phyloP scores from a whole-genome alignment of 495 filamentous ascomycete genomes.

The Xylaria telfairii region DNA sequence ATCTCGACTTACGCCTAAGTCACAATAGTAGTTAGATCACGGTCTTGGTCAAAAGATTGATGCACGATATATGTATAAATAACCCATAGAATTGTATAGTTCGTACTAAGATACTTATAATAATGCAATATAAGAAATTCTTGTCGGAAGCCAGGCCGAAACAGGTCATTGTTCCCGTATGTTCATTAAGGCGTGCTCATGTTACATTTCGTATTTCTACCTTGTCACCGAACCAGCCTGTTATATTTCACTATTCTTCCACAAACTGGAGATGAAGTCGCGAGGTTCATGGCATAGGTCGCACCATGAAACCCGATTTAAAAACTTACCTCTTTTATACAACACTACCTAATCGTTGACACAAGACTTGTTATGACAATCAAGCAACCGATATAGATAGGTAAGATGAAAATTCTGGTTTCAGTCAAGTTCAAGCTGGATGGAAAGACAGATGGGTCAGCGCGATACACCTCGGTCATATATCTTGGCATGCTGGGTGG shows the following conservation, averaged over 20 bases:
- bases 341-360: background rate
- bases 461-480: background rate
- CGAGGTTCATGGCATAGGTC: background rate
- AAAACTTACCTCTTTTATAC: too few species aligned
- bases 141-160: too few species aligned
- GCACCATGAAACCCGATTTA: too few species aligned
- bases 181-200: background rate
- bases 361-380: background rate
- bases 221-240: background rate
- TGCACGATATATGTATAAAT: background rate
- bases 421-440: background rate
- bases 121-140: background rate
- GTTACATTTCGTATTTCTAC: background rate
- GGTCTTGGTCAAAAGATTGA: background rate
- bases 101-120: background rate
- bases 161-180: too few species aligned
- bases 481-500: conserved; percentile 5
- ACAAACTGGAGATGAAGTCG: background rate
- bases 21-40: conserved; percentile 6
- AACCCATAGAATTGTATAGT: background rate
- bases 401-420: background rate
- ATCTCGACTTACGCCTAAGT: conserved; percentile 25
- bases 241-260: background rate
- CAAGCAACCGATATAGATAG: background rate
- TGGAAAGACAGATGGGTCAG: background rate